A percentile compares a stretch with the other conserved stretches of the same genome.
phyloP scores from a whole-genome alignment of 176 grass and related monocot species.

The Carex scoparia region DNA sequence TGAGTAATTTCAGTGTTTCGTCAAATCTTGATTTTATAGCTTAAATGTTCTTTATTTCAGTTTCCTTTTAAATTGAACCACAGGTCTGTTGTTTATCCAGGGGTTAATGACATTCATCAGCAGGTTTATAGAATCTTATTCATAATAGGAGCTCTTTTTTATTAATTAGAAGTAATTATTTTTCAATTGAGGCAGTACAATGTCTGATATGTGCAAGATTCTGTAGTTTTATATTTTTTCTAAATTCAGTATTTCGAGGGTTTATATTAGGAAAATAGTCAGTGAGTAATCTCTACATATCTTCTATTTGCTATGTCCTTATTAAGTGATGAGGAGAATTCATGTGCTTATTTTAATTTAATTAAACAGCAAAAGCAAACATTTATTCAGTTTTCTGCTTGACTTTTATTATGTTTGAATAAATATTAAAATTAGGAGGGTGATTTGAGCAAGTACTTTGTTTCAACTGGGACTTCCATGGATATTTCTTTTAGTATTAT shows the following conservation, averaged over 20 bases:
- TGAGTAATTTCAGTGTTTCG: neutral
- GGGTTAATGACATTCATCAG: neutral
- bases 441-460: neutral
- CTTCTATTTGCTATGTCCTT: neutral
- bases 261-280: neutral
- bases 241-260: neutral
- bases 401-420: neutral
- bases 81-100: neutral
- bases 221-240: neutral
- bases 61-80: neutral
- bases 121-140: neutral
- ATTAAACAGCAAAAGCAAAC: neutral
- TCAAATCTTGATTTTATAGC: neutral
- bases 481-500: neutral
- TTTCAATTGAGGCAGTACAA: neutral
- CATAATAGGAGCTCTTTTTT: neutral
- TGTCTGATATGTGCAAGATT: neutral
- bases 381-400: neutral
- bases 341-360: neutral
- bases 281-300: neutral
- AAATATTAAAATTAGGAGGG: neutral
- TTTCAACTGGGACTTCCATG: neutral
- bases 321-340: neutral
- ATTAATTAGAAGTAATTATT: neutral
- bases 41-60: slow-evolving; percentile 5